Evolutionary conservation across 1,284 basidiomycete species (phyloP).

Genomic region (Rhodotorula sp.): DNA sequence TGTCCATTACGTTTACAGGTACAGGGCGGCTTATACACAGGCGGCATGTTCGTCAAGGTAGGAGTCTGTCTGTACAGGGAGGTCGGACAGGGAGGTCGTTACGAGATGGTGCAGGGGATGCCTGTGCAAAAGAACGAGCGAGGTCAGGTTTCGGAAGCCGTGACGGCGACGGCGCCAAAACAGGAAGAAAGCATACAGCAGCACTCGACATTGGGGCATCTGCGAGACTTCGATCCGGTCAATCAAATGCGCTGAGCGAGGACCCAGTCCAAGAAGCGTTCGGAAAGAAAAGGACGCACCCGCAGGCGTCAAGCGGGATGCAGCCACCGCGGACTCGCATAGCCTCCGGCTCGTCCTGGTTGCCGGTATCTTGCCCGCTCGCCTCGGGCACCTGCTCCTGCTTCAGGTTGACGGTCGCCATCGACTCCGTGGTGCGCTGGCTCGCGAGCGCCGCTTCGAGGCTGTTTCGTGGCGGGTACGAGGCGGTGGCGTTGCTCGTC

Average conservation of each 20-base stretch:
- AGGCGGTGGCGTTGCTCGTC: background rate
- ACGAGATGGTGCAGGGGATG: conserved; percentile 13
- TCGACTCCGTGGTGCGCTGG: conserved; percentile 1
- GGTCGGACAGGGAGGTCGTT: background rate
- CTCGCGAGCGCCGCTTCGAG: conserved; percentile 11
- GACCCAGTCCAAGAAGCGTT: too few species aligned
- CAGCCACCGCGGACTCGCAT: conserved; percentile 5
- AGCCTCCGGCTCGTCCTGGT: conserved; percentile 1
- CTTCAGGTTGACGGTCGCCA: background rate
- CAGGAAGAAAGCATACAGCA: background rate
- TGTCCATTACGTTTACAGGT: too few species aligned
- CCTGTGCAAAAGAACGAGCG: background rate
- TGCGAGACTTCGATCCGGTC: background rate
- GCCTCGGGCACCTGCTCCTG: too few species aligned
- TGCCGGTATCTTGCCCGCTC: background rate
- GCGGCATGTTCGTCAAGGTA: background rate
- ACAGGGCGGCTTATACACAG: background rate
- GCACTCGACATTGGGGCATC: conserved; percentile 2
- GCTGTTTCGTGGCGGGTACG: conserved; percentile 17
- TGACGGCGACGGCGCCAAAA: background rate
- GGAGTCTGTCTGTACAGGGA: background rate
- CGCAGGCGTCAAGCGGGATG: background rate
- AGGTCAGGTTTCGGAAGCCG: too few species aligned
- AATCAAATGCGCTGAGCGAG: too few species aligned
- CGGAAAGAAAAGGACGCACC: background rate